Conservation (phyloP, 2,329 filamentous ascomycete species). For the Colletotrichum sansevieriae region DNA sequence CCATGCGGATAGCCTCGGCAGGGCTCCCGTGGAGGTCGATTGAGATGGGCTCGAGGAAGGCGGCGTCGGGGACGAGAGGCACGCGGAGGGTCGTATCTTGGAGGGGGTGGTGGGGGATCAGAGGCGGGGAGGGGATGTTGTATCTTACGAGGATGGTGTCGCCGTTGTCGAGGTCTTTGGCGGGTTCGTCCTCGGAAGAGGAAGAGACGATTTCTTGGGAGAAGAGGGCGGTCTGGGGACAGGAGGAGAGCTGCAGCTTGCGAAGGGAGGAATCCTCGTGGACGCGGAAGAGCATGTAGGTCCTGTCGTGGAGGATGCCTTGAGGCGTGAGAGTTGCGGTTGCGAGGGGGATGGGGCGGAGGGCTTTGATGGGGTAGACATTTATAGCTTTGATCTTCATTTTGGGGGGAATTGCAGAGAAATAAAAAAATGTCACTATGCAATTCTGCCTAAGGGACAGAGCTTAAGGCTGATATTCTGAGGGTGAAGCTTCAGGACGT, state of each 20-base stretch:
- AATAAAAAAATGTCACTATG: neutral
- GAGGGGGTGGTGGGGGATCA: slow-evolving; percentile 54
- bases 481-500: too few relatives aligned
- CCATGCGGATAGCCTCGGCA: slow-evolving; percentile 74
- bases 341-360: slow-evolving; percentile 71
- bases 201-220: slow-evolving; percentile 63
- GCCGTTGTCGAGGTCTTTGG: slow-evolving; percentile 54
- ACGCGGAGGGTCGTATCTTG: slow-evolving; percentile 62
- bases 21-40: slow-evolving; percentile 72
- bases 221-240: slow-evolving; percentile 75
- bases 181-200: slow-evolving; percentile 44
- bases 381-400: slow-evolving; percentile 60
- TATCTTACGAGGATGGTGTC: slow-evolving; percentile 60
- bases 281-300: slow-evolving; percentile 76
- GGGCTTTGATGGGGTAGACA: slow-evolving; percentile 80
- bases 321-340: slow-evolving; percentile 68
- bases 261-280: slow-evolving; percentile 55
- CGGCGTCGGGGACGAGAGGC: slow-evolving; percentile 66
- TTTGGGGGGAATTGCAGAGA: neutral
- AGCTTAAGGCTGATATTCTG: too few relatives aligned
- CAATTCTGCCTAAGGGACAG: too few relatives aligned
- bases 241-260: slow-evolving; percentile 71
- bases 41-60: slow-evolving; percentile 59
- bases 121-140: slow-evolving; percentile 52
- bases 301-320: slow-evolving; percentile 75